Base-by-base conservation (phyloP, 345 rosid genomes). In the Microcos paniculata region DNA sequence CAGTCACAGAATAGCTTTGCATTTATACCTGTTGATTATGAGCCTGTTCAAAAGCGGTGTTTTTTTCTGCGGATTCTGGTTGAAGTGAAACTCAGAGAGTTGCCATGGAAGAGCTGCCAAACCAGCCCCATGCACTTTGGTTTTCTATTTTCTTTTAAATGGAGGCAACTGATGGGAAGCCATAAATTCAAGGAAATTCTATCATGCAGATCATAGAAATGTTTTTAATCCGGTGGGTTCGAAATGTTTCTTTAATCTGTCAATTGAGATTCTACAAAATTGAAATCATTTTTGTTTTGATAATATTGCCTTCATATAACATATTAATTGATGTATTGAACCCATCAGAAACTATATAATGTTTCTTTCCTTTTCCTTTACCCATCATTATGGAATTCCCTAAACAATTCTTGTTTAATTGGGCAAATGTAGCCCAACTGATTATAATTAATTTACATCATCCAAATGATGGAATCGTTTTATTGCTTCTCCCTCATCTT, bases 71-170 rank as follows among this genome's bases (percentile, higher is more conserved):
- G 70, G 10, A 56, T 2, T 31, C 53, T 57, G 1, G 13, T 33
- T 40, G 13, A 66, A 73, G 13, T 11, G 26, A 66, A 42, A 35
- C 45, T 28, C 26, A n/a, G 45, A 62, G 19, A 10, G 28, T 19
- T 10, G 67, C 52, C 12, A 21, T 59, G 61, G 61, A 73, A 68
- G 55, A 72, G 33, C 72, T 46, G 40, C 57, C 48, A 48, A 68
- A 48, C 24, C 16, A 48, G 10, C 57, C 14, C 38, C 48, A 16
- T n/a, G n/a, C 24, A 8, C 48, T 42, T 38, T 68, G n/a, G n/a
- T 24, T 65, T 28, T 64, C 13, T 40, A 16, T 40, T n/a, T 2
- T 13, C 42, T 40, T 8, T 31, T 16, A n/a, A n/a, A 35, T 35
- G 40, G 63, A 58, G 19, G 35, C 5, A 30, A 28, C 0, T 28